Percentiles rank a stretch among this genome's conserved stretches.
Conservation (phyloP, 495 filamentous ascomycete species). For the Cetradonia linearis region DNA sequence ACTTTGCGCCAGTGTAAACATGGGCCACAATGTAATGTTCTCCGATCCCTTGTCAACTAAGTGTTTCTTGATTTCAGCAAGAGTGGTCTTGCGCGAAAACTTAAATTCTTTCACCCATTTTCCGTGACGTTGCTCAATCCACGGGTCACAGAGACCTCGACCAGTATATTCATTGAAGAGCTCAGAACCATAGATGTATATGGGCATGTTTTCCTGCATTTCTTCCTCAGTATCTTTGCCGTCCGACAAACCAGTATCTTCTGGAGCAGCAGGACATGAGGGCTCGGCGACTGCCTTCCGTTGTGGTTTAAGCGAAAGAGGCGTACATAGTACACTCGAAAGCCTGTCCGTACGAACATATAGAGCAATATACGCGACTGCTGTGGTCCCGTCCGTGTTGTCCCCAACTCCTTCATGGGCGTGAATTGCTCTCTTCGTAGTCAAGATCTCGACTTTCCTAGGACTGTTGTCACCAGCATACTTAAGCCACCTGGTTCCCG, state of each 20-base stretch:
- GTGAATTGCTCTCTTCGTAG: slow-evolving; percentile 46
- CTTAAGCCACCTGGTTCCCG: slow-evolving; percentile 47
- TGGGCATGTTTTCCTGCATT: slow-evolving; percentile 4
- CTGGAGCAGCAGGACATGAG: not conserved
- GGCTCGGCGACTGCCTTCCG: not conserved
- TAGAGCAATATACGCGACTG: slow-evolving; percentile 48
- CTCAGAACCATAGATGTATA: slow-evolving; percentile 19
- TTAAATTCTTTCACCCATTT: slow-evolving; percentile 10
- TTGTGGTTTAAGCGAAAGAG: slow-evolving; percentile 1
- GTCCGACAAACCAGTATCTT: not conserved
- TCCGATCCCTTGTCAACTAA: not conserved
- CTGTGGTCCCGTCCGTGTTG: slow-evolving; percentile 25
- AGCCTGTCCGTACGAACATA: slow-evolving; percentile 49
- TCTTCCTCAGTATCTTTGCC: slow-evolving; percentile 4
- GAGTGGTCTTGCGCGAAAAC: slow-evolving; percentile 8
- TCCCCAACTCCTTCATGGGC: slow-evolving; percentile 42
- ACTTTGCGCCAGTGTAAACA: slow-evolving; percentile 1
- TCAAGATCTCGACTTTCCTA: slow-evolving; percentile 45
- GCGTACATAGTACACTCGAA: slow-evolving; percentile 11
- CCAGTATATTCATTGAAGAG: slow-evolving; percentile 19
- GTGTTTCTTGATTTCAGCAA: slow-evolving; percentile 7
- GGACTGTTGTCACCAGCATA: slow-evolving; percentile 48
- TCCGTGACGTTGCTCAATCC: not conserved
- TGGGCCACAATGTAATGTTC: slow-evolving; percentile 5
- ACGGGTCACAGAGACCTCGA: slow-evolving; percentile 20